Base-by-base conservation (phyloP, 192 early-diverging fungal species). In the Coemansia sp. region DNA sequence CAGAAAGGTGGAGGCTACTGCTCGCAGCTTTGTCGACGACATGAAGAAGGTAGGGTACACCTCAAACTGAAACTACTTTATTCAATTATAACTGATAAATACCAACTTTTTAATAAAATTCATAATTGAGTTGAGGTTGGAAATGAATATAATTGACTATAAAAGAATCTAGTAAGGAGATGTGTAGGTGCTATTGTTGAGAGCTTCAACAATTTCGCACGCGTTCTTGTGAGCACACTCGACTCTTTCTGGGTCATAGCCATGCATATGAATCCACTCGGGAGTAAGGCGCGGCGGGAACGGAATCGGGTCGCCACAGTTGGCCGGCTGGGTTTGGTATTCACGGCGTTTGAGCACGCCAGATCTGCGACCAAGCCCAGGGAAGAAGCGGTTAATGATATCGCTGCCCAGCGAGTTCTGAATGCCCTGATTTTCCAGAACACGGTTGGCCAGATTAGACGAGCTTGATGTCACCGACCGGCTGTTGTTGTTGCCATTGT, bases 151-250 rank as follows among this genome's bases (percentile, higher is more conserved):
- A 27, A 8, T 54, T 54, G 52, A 14, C 22, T 54, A 25, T 27
- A 60, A 51, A 7, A 45, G 21, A 41, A 50, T 67, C 71, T 79
- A 81, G 57, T 81, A 81, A 3, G 78, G 78, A n/a, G 78, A 81
- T 38, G 52, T 56, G 59, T 81, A 81, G 5, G 72, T 75, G 56
- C 69, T 72, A 69, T 81, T 81, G 78, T 81, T 81, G 32, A 81
- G 78, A 11, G 71, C 24, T 62, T 75, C 73, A 47, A 81, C 53
- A 37, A 81, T 64, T 39, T 75, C 64, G 63, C 72, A 74, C 37
- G 73, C 73, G 35, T 81, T 58, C 24, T 51, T 71, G 60, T 81
- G 73, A 59, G 74, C 70, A 27, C 35, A 39, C 48, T 72, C 69
- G 38, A 81, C 78, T 17, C 72, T 58, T 6, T 72, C 73, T 0